Evolutionary conservation across 805 yeast genomes (phyloP).

Genomic region (Candida arabinofermentans): DNA sequence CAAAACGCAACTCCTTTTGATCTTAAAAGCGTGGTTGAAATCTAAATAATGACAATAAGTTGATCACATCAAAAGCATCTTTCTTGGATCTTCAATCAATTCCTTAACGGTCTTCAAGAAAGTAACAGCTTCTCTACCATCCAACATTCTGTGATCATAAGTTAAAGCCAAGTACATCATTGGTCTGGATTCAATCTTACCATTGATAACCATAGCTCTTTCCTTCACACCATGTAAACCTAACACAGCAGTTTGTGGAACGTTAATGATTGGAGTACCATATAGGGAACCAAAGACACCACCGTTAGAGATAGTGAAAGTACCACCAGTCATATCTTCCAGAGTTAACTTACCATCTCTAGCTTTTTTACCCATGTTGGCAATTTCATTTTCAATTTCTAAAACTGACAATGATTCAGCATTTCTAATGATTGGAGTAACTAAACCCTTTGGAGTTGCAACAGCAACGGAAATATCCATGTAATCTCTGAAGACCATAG

Average conservation of each 20-base stretch:
- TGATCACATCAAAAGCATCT: conserved; percentile 66
- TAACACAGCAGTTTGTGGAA: conserved; percentile 97
- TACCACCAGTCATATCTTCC: conserved; percentile 99
- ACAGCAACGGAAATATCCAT: conserved; percentile 95
- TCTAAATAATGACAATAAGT: no score
- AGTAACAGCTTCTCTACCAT: conserved; percentile 98
- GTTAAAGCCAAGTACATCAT: conserved; percentile 99
- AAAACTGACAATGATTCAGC: conserved; percentile 87
- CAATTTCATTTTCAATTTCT: conserved; percentile 86
- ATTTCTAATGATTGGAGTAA: conserved; percentile 96
- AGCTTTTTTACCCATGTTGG: conserved; percentile 81
- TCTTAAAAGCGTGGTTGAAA: no score
- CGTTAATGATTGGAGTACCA: conserved; percentile 97
- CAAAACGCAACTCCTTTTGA: no score
- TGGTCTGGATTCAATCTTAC: conserved; percentile 94
- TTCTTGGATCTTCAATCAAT: conserved; percentile 97
- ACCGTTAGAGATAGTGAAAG: conserved; percentile 98
- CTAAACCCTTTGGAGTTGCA: conserved; percentile 98
- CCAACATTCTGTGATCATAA: conserved; percentile 96
- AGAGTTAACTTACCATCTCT: conserved; percentile 94
- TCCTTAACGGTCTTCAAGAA: conserved; percentile 95
- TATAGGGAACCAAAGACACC: conserved; percentile 97
- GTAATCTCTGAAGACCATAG: conserved; percentile 94
- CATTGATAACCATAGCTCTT: conserved; percentile 95
- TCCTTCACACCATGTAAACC: conserved; percentile 97